Evolutionary conservation across 371 early-diverging fungal species (phyloP), one percentile per base, ranked within the genome.

Genomic region (Sanchytrium tribonematis): DNA sequence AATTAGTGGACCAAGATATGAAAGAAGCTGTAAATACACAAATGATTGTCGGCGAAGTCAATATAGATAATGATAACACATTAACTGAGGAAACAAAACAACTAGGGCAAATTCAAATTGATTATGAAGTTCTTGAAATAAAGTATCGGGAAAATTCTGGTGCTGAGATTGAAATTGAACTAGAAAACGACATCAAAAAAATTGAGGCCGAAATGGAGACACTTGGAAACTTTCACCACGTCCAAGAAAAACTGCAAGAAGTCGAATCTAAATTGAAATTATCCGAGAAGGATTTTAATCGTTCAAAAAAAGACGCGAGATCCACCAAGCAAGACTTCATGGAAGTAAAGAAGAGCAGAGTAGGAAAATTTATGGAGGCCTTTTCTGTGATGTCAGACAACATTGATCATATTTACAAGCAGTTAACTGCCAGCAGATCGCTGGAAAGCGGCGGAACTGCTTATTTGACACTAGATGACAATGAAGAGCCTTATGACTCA

Each of bases 341-440:
- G 29, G 74, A 77, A 1, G 82, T 98, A 30, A 91, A 88, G 75
- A 84, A 85, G 71, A 80, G 89, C 70, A 85, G 92, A 77, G 83
- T 83, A 72, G 77, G 84, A 30, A 73, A 77, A 1, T 99, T 99
- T 76, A 80, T 83, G 69, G 80, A 78, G 30, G 94, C 96, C n/a
- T 98, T 86, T 79, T 83, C 81, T 66, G 92, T 92, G 72, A 87
- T 99, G 68, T 81, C 86, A 22, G 85, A 84, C 66, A 80, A 83
- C 66, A 94, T 98, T 74, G 92, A 91, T 76, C 81, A 79, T 67
- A 86, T 98, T 16, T 99, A 99, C 80, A 94, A 95, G 75, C 86
- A 90, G 66, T 81, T 99, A 17, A 97, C 97, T 1, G 73, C 72
- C 68, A 83, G 81, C 68, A 84, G 82, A 79, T 83, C 28, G 86